A percentile compares a stretch with the other conserved stretches of the same genome.
These are phyloP conservation scores for Suillus subaureus DNA, from an alignment of 768 basidiomycete species.

Conservation along the genomic window DNA sequence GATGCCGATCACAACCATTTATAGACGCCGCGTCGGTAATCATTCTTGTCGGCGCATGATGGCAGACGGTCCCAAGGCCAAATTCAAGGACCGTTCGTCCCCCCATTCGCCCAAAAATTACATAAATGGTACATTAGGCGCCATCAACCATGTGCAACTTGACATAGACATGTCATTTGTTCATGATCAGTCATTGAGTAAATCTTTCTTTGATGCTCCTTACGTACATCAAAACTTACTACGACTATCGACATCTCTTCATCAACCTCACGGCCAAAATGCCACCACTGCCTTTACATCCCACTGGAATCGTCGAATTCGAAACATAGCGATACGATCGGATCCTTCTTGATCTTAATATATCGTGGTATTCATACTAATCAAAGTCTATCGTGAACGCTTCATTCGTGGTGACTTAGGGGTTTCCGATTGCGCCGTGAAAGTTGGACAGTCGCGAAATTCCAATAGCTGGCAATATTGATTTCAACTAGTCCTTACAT, in stretches of 20 bases:
- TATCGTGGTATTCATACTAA: not conserved
- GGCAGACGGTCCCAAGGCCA: no score
- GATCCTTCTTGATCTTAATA: not conserved
- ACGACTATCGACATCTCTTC: not conserved
- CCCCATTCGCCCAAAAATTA: no score
- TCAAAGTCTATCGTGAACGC: not conserved
- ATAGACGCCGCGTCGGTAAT: no score
- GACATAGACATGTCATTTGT: not conserved
- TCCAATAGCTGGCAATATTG: not conserved
- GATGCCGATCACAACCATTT: no score
- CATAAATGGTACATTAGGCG: not conserved
- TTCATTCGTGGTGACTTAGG: not conserved
- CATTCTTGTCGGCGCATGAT: no score
- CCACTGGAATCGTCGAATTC: not conserved
- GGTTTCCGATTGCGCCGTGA: no score
- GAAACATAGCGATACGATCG: not conserved
- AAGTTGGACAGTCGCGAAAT: not conserved
- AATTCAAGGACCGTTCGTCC: no score
- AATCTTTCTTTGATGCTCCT: not conserved
- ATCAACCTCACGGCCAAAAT: no score
- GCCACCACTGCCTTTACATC: no score
- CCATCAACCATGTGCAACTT: not conserved
- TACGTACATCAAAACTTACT: not conserved
- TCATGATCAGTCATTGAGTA: not conserved
- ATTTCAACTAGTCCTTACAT: not conserved